These are phyloP conservation scores for Saturnispora hagleri DNA, from an alignment of 805 yeast genomes.

Conservation along the genomic window DNA sequence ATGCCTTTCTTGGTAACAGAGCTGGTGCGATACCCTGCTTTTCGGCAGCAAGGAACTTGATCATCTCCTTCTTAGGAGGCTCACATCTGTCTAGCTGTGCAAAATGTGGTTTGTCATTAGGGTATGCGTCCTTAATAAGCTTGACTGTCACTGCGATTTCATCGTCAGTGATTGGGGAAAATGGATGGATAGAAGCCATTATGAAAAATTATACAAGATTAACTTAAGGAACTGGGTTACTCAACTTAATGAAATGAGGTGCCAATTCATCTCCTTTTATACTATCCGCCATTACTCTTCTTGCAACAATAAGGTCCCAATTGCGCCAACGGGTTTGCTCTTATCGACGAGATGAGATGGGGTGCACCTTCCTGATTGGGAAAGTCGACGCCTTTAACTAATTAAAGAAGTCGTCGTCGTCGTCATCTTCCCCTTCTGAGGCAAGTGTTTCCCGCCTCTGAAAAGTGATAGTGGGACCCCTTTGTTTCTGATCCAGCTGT, in stretches of 20 bases:
- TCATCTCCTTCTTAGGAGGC: slow-evolving; percentile 71
- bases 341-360: background rate
- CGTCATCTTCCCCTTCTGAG: slow-evolving; percentile 21
- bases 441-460: slow-evolving; percentile 49
- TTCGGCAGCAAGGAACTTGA: slow-evolving; percentile 59
- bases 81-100: slow-evolving; percentile 60
- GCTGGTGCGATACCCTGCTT: slow-evolving; percentile 45
- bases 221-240: background rate
- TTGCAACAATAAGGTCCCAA: background rate
- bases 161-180: slow-evolving; percentile 35
- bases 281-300: background rate
- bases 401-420: slow-evolving; percentile 28
- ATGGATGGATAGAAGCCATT: slow-evolving; percentile 24
- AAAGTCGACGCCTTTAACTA: slow-evolving; percentile 3
- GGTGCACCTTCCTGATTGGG: slow-evolving; percentile 6
- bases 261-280: background rate
- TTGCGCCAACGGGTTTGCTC: background rate
- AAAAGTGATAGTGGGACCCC: slow-evolving; percentile 49
- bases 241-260: background rate
- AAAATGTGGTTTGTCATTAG: slow-evolving; percentile 51
- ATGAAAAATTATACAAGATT: background rate
- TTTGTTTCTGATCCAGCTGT: slow-evolving; percentile 67
- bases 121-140: slow-evolving; percentile 49
- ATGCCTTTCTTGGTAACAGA: slow-evolving; percentile 57
- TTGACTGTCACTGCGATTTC: slow-evolving; percentile 51